Conservation (phyloP, 1,284 basidiomycete genomes). For the Boletus sp. region DNA sequence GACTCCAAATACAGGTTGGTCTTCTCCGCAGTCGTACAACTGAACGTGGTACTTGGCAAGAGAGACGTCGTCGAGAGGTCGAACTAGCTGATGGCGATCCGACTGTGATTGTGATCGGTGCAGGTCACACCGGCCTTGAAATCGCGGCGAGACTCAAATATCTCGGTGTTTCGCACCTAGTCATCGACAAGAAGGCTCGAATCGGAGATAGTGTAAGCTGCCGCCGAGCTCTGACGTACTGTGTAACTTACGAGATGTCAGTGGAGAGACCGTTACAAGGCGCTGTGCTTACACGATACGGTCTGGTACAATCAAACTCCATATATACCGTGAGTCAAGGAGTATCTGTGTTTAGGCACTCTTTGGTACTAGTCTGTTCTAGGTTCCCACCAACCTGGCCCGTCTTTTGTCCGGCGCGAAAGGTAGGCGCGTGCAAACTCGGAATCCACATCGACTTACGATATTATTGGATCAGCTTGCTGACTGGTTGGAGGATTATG, state of each 20-base stretch:
- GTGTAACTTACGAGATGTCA: slow-evolving; percentile 13
- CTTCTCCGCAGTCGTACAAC: slow-evolving; percentile 21
- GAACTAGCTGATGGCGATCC: slow-evolving; percentile 34
- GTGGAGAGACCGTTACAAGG: slow-evolving; percentile 41
- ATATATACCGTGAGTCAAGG: slow-evolving; percentile 27
- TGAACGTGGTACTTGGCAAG: slow-evolving; percentile 38
- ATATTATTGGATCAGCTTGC: slow-evolving; percentile 45
- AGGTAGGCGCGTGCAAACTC: slow-evolving; percentile 26
- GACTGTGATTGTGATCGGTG: slow-evolving; percentile 41
- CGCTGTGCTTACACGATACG: slow-evolving; percentile 35
- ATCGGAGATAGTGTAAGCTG: slow-evolving; percentile 40
- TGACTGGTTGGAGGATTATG: slow-evolving; percentile 64
- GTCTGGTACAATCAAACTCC: slow-evolving; percentile 36
- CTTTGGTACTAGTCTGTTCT: not conserved
- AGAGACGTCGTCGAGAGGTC: slow-evolving; percentile 28
- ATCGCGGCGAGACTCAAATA: slow-evolving; percentile 43
- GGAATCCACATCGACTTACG: not conserved
- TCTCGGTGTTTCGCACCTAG: slow-evolving; percentile 40
- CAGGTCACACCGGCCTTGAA: slow-evolving; percentile 44
- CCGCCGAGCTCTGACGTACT: not conserved
- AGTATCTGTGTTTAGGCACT: not conserved
- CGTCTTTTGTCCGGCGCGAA: slow-evolving; percentile 40
- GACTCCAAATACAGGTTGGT: slow-evolving; percentile 24
- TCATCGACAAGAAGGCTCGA: slow-evolving; percentile 41
- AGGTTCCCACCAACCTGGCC: slow-evolving; percentile 47